Conservation (phyloP, 805 yeast genomes). For the Saccharomycopsis lassenensis region DNA sequence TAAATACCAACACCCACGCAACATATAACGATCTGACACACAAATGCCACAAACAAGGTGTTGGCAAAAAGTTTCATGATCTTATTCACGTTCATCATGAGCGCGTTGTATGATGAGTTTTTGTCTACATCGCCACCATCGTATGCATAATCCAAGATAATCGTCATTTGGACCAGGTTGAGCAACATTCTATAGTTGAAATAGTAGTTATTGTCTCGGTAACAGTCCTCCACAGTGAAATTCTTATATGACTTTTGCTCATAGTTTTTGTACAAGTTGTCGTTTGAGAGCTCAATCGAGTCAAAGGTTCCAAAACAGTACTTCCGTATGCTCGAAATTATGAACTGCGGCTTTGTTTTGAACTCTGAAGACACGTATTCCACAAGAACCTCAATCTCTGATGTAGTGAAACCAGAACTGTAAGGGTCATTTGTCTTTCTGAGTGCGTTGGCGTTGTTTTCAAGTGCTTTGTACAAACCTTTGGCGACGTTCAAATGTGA, state of each 20-base stretch:
- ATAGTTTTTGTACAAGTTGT: conserved; percentile 1
- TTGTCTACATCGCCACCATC: conserved; percentile 21
- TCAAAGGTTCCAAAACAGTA: conserved; percentile 34
- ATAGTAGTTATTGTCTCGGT: conserved; percentile 19
- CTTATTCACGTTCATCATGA: conserved; percentile 18
- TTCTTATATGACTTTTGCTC: not conserved
- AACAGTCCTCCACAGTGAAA: not conserved
- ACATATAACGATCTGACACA: conserved; percentile 25
- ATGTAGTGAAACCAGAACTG: conserved; percentile 32
- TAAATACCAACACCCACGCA: conserved; percentile 21
- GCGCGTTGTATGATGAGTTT: too few relatives aligned
- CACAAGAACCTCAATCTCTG: conserved; percentile 36
- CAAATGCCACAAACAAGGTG: conserved; percentile 22
- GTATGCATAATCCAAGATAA: conserved; percentile 40
- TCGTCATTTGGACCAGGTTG: conserved; percentile 29
- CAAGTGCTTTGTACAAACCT: conserved; percentile 39
- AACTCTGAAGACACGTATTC: conserved; percentile 38
- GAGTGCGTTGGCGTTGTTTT: conserved; percentile 25
- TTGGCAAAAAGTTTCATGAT: conserved; percentile 24
- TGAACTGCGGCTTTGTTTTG: conserved; percentile 37
- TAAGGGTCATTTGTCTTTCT: conserved; percentile 20
- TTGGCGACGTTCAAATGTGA: conserved; percentile 40
- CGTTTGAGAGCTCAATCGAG: conserved; percentile 3
- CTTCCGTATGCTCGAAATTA: conserved; percentile 30
- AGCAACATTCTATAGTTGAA: conserved; percentile 38